These are phyloP conservation scores for Talaromyces liani DNA, from an alignment of 495 filamentous ascomycete species.

Conservation along the genomic window DNA sequence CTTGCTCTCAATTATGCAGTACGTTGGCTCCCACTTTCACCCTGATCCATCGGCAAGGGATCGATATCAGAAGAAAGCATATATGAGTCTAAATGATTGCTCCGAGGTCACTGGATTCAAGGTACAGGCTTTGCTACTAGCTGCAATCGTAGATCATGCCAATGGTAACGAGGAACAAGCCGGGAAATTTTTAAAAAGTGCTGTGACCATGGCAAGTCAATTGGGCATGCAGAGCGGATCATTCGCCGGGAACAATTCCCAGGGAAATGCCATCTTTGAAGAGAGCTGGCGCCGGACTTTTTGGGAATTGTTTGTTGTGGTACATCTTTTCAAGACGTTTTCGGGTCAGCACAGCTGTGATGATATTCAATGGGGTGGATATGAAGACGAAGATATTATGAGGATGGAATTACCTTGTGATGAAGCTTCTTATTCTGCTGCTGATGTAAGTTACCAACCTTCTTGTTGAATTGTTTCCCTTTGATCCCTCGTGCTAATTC, in stretches of 20 bases:
- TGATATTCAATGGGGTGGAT: constrained; percentile 1
- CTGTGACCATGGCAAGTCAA: constrained; percentile 58
- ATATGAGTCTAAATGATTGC: constrained; percentile 37
- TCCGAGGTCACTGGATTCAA: constrained; percentile 51
- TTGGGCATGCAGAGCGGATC: constrained; percentile 54
- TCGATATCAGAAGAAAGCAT: background rate
- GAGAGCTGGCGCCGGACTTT: constrained; percentile 76
- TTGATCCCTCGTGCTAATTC: background rate
- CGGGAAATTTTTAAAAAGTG: constrained; percentile 49
- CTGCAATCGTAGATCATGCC: constrained; percentile 61
- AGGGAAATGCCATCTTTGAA: constrained; percentile 42
- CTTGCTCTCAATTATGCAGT: constrained; percentile 57
- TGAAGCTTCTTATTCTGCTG: constrained; percentile 12
- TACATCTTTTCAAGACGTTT: background rate
- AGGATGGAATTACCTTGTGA: constrained; percentile 19
- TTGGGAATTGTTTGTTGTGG: constrained; percentile 75
- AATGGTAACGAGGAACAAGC: constrained; percentile 53
- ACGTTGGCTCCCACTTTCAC: constrained; percentile 49
- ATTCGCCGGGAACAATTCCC: constrained; percentile 26
- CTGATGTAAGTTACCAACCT: background rate
- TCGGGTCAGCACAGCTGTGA: background rate
- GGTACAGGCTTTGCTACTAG: constrained; percentile 64
- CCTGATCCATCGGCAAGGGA: constrained; percentile 11
- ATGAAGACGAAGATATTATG: background rate
- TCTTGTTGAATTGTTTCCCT: background rate